phyloP scores from a whole-genome alignment of 441 rosid genomes.

The Erodium texanum region DNA sequence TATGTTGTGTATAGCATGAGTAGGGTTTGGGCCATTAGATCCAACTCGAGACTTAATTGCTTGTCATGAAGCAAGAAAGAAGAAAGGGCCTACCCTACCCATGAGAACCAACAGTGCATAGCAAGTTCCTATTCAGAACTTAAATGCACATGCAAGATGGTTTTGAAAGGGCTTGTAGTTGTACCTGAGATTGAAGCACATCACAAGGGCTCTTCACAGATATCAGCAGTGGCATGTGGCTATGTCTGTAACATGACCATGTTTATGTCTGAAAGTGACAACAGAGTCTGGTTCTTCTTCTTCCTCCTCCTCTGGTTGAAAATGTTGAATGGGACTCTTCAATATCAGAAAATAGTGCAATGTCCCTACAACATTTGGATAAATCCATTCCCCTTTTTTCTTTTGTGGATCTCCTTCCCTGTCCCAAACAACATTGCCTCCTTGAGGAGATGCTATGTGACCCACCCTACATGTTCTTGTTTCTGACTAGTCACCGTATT shows the following conservation, averaged over 20 bases:
- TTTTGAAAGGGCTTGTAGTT: not conserved
- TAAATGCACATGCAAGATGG: not conserved
- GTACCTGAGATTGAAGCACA: not conserved
- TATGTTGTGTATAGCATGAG: not conserved
- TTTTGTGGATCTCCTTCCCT: constrained; percentile 30
- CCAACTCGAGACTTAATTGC: not conserved
- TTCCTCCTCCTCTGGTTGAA: not conserved
- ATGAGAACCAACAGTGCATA: not conserved
- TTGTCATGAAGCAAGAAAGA: not conserved
- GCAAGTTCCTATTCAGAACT: not conserved
- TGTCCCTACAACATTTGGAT: constrained; percentile 16
- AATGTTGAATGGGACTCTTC: no score
- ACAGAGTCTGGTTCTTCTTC: not conserved
- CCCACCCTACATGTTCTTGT: not conserved
- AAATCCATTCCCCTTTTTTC: constrained; percentile 19
- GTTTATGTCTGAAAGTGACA: constrained; percentile 21
- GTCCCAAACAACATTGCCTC: constrained; percentile 6
- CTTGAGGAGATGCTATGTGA: not conserved
- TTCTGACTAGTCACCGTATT: no score
- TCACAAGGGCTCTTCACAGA: not conserved
- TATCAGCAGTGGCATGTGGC: constrained; percentile 2
- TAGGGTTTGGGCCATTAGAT: not conserved
- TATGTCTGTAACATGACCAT: constrained; percentile 17
- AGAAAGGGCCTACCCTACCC: not conserved
- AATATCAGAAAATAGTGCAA: no score